Base-by-base conservation (phyloP, 2,329 filamentous ascomycete species). In the Acrocalymma vagum region DNA sequence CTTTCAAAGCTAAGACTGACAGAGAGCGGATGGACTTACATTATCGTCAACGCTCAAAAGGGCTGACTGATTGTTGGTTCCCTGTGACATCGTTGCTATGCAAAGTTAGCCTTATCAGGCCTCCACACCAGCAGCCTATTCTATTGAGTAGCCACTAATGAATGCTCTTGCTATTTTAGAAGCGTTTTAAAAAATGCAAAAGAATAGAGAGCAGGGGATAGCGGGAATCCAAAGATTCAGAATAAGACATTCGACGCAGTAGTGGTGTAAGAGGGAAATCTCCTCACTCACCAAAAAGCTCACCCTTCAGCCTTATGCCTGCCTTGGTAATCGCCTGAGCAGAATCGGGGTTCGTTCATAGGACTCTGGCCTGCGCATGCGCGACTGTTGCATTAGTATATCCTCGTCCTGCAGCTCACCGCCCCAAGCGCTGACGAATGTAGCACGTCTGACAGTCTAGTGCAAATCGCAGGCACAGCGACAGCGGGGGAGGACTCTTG, bases 341-440 rank as follows among this genome's bases (percentile, higher is more conserved):
- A 36, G 44, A 37, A 30, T 46, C 15, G 31, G 42, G 38, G 38
- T 42, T 48, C 42, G 38, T 44, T 55, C 43, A 42, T 46, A 49
- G 48, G 50, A 31, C 21, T 50, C 50, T 51, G 32, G 45, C 38
- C 38, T 32, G 54, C 41, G 34, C 53, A 51, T 45, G 58, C 48
- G 62, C 56, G 51, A 50, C 46, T 47, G 48, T 53, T 55, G 60
- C 62, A 67, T 63, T 65, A 67, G 62, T 68, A 67, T 59, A 59
- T n/a, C 45, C 45, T 48, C 32, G 48, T 40, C 29, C 38, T 29
- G 47, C 52, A 44, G 48, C 53, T 58, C 58, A 64, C 63, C 53
- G 63, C 63, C 57, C 53, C 52, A 47, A 45, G 37, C 44, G 60
- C 62, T 60, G 55, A 60, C 51, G 46, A 51, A 38, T 39, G 45